Conservation (phyloP, 2,329 filamentous ascomycete species). For the Tolypocladium endophyticum region DNA sequence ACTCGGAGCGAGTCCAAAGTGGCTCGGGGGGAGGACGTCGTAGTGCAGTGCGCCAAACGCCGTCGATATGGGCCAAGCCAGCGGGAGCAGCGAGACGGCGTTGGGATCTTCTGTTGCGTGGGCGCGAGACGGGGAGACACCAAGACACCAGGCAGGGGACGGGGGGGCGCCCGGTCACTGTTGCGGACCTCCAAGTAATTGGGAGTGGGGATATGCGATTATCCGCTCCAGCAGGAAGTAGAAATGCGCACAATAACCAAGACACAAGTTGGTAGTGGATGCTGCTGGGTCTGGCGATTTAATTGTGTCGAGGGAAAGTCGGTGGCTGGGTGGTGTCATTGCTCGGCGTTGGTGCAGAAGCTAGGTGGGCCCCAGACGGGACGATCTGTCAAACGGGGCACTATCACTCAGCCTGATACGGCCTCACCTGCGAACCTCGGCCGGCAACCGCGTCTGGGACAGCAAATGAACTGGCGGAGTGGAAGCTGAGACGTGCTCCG, state of each 20-base stretch:
- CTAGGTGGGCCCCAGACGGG: not conserved
- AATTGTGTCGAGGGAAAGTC: not conserved
- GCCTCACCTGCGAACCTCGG: not conserved
- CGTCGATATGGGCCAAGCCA: slow-evolving; percentile 6
- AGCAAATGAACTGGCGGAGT: not conserved
- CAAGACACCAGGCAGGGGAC: slow-evolving; percentile 1
- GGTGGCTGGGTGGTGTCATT: slow-evolving; percentile 5
- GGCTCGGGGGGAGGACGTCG: slow-evolving; percentile 5
- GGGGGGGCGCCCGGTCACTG: not conserved
- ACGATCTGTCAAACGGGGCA: not conserved
- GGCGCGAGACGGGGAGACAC: slow-evolving; percentile 1
- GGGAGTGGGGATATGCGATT: slow-evolving; percentile 5
- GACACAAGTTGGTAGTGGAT: not conserved
- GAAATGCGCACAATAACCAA: not conserved
- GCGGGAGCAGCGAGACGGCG: slow-evolving; percentile 9
- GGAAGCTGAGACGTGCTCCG: not conserved
- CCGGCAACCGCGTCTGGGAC: not conserved
- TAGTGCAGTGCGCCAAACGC: slow-evolving; percentile 10
- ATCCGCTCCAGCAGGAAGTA: not conserved
- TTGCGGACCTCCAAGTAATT: not conserved
- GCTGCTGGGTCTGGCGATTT: not conserved
- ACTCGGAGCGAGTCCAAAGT: not conserved
- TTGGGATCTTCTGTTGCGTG: slow-evolving; percentile 9
- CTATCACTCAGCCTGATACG: not conserved
- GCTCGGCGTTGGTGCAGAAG: not conserved